Conservation (phyloP, 2,329 filamentous ascomycete species). For the Claviceps monticola region DNA sequence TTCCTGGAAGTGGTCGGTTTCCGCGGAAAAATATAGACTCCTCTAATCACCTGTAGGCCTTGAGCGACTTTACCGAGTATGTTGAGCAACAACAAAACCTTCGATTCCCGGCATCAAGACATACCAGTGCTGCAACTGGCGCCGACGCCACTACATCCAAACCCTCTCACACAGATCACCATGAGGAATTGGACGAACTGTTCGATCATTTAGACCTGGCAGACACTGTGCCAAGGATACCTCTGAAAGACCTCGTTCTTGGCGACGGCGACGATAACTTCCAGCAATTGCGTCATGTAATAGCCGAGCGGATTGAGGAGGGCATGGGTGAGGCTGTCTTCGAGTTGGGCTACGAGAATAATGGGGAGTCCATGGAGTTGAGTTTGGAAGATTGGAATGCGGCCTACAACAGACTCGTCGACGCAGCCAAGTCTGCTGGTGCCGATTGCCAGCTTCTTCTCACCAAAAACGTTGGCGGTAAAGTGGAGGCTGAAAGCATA, state of each 20-base stretch:
- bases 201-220: slow-evolving; percentile 74
- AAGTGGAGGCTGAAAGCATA: slow-evolving; percentile 52
- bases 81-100: slow-evolving; percentile 84
- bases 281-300: slow-evolving; percentile 46
- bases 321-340: slow-evolving; percentile 84
- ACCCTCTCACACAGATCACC: slow-evolving; percentile 27
- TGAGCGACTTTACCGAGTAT: slow-evolving; percentile 95
- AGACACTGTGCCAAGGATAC: slow-evolving; percentile 53
- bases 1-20: not conserved
- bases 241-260: slow-evolving; percentile 65
- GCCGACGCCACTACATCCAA: slow-evolving; percentile 14
- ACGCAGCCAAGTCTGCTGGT: slow-evolving; percentile 48
- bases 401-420: slow-evolving; percentile 51
- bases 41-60: slow-evolving; percentile 32
- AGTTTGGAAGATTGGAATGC: slow-evolving; percentile 59
- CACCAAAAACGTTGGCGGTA: slow-evolving; percentile 79
- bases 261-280: slow-evolving; percentile 45
- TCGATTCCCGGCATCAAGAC: slow-evolving; percentile 38
- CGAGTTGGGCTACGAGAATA: slow-evolving; percentile 84
- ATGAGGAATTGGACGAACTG: slow-evolving; percentile 84
- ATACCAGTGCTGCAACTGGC: slow-evolving; percentile 14
- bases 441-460: slow-evolving; percentile 73
- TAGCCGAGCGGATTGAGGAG: slow-evolving; percentile 61
- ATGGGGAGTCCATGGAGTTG: slow-evolving; percentile 71
- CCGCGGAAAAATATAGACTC: not conserved